These are phyloP conservation scores for Nakaseomyces sp. DNA, from an alignment of 1,139 yeast genomes.

Conservation along the genomic window DNA sequence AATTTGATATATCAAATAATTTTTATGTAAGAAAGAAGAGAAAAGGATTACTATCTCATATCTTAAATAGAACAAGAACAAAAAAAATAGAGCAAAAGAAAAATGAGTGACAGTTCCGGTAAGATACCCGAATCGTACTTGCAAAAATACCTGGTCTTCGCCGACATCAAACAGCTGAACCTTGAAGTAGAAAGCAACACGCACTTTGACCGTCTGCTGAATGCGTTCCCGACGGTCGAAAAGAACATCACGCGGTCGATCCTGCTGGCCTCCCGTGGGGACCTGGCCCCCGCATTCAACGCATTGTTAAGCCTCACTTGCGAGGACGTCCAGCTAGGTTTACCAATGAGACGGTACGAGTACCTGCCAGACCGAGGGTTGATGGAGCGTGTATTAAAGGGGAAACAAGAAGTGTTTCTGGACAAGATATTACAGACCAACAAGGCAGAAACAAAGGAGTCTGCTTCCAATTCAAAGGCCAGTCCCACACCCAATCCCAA, in stretches of 20 bases:
- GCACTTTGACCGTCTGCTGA: slow-evolving; percentile 35
- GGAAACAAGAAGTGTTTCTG: neutral
- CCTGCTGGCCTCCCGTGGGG: slow-evolving; percentile 68
- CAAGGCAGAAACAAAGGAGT: too few relatives aligned
- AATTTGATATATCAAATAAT: too few relatives aligned
- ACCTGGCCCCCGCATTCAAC: slow-evolving; percentile 69
- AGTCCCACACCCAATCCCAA: too few relatives aligned
- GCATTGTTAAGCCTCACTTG: slow-evolving; percentile 38
- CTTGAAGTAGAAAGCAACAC: neutral
- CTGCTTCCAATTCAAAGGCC: too few relatives aligned
- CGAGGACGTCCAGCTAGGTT: slow-evolving; percentile 4
- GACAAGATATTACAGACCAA: neutral
- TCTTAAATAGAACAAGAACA: neutral
- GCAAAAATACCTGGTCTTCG: slow-evolving; percentile 2
- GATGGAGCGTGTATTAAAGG: neutral
- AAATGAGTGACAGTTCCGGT: neutral
- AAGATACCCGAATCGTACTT: neutral
- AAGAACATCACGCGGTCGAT: slow-evolving; percentile 59
- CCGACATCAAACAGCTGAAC: slow-evolving; percentile 4
- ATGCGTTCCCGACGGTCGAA: slow-evolving; percentile 69
- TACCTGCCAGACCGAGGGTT: slow-evolving; percentile 1
- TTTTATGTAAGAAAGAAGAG: too few relatives aligned
- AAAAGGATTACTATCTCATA: too few relatives aligned
- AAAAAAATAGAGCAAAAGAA: neutral
- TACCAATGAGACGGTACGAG: slow-evolving; percentile 4